Evolutionary conservation across 331 rosid species (phyloP), one percentile per base, ranked within the genome.

Genomic region (Malus hybrid): DNA sequence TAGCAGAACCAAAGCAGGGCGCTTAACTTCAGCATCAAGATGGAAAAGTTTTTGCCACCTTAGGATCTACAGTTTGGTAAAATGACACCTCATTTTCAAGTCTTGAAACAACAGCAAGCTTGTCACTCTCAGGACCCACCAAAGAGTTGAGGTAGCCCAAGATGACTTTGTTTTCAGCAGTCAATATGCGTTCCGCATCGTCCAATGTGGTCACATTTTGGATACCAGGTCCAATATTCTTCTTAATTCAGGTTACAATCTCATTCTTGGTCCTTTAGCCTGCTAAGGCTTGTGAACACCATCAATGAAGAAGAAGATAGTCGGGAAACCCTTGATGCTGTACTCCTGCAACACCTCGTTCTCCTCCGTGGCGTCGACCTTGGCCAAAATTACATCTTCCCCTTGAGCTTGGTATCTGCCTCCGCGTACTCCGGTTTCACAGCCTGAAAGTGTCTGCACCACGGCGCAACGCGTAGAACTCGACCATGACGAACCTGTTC

Each of bases 391-490:
- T 22, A 95, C 96, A 58, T 86, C 74, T 42, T 91, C 87, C 12
- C 84, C 86, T 90, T 90, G 78, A 95, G 84, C 73, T 88, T 98
- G 2, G 97, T 90, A 2, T 98, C 98, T 2, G 99, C 98, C 0
- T 97, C 87, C 2, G 97, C 93, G 55, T 89, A 95, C 75, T 92
- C 99, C 0, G 99, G 98, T 5, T 97, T 93, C 80, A 95, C 58
- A 4, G 98, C 96, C 81, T 95, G 96, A 78, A 98, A 92, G 81
- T 95, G 99, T 10, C 97, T 98, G 62, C 99, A 95, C 99, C 99
- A 95, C 6, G 99, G 96, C 14, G 24, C 24, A 1, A 1, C 24
- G 99, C 98, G 70, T 95, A 95, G 85, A 95, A 95, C 78, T 95
- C 98, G 16, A 95, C 99, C 96, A 95, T 70, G 1, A 95, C 97